These are phyloP conservation scores for Nothophoma quercina DNA, from an alignment of 2,329 filamentous ascomycete species.

Conservation along the genomic window DNA sequence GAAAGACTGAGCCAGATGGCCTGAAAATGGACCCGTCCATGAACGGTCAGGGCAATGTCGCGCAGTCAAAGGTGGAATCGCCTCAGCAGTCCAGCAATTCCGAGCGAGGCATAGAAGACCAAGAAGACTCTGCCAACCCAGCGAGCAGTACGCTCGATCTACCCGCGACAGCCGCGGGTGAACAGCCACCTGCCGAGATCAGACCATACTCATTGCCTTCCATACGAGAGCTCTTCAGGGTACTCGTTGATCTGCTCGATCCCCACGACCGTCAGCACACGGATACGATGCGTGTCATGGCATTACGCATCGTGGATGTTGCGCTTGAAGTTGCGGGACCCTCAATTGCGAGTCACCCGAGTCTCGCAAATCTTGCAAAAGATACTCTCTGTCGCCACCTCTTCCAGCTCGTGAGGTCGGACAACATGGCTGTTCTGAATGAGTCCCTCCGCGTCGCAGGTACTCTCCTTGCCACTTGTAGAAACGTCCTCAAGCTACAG, in stretches of 20 bases:
- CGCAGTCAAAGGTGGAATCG: constrained; percentile 46
- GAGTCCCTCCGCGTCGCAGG: constrained; percentile 92
- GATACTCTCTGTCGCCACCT: constrained; percentile 92
- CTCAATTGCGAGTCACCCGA: constrained; percentile 91
- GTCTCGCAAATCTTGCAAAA: constrained; percentile 84
- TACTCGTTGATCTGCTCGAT: constrained; percentile 91
- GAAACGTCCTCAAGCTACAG: constrained; percentile 89
- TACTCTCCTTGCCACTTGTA: constrained; percentile 88
- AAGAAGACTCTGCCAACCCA: constrained; percentile 48
- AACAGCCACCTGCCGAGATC: constrained; percentile 64
- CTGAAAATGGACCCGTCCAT: constrained; percentile 85
- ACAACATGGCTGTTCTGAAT: constrained; percentile 94
- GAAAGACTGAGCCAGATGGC: constrained; percentile 68
- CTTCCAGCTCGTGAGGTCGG: constrained; percentile 94
- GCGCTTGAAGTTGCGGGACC: constrained; percentile 95
- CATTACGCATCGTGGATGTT: constrained; percentile 94
- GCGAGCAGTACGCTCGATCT: constrained; percentile 55
- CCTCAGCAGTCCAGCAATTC: constrained; percentile 41
- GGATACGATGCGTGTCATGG: constrained; percentile 97
- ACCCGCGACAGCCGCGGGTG: constrained; percentile 50
- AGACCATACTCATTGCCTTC: constrained; percentile 93
- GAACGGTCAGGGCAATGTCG: constrained; percentile 65
- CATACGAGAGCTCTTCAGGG: constrained; percentile 91
- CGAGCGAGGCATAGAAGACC: constrained; percentile 46
- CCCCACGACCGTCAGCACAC: constrained; percentile 92